Conservation (phyloP, 495 filamentous ascomycete genomes). For the Rostrohypoxylon terebratum region DNA sequence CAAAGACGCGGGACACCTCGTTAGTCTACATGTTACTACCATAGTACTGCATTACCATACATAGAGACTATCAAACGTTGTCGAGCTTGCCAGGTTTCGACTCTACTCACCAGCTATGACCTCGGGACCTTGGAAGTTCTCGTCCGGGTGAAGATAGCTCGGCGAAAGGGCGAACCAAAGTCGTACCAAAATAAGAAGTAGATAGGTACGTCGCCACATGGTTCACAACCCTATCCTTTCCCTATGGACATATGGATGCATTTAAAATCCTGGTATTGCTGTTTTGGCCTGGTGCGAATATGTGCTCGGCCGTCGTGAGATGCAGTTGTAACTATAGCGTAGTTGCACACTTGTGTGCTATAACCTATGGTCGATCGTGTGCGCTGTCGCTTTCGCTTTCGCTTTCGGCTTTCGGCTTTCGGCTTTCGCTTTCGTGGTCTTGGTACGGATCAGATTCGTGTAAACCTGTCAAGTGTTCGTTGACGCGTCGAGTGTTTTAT, state of each 20-base stretch:
- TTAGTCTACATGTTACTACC: slow-evolving; percentile 23
- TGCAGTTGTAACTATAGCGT: slow-evolving; percentile 8
- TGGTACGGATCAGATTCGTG: neutral
- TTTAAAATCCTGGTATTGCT: slow-evolving; percentile 29
- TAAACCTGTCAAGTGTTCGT: neutral
- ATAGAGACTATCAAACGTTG: too few relatives aligned
- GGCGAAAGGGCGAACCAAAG: slow-evolving; percentile 94
- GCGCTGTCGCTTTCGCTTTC: slow-evolving; percentile 17
- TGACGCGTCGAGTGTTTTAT: slow-evolving; percentile 12
- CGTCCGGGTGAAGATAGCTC: slow-evolving; percentile 97
- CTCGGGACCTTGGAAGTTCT: slow-evolving; percentile 98
- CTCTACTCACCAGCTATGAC: slow-evolving; percentile 85
- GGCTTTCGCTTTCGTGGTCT: neutral
- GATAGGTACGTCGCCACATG: slow-evolving; percentile 94
- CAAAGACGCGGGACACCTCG: slow-evolving; percentile 23
- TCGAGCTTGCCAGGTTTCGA: neutral
- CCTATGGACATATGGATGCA: slow-evolving; percentile 28
- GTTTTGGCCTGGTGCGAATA: slow-evolving; percentile 7
- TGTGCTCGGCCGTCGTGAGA: neutral
- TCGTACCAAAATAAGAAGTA: slow-evolving; percentile 85
- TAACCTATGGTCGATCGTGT: neutral
- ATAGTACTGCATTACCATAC: too few relatives aligned
- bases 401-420: too few relatives aligned
- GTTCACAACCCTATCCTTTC: slow-evolving; percentile 24
- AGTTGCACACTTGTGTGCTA: slow-evolving; percentile 12